Percentiles rank a stretch among this genome's conserved stretches.
Conservation (phyloP, 2,329 filamentous ascomycete genomes). For the Hymenoscyphus fraxineus region DNA sequence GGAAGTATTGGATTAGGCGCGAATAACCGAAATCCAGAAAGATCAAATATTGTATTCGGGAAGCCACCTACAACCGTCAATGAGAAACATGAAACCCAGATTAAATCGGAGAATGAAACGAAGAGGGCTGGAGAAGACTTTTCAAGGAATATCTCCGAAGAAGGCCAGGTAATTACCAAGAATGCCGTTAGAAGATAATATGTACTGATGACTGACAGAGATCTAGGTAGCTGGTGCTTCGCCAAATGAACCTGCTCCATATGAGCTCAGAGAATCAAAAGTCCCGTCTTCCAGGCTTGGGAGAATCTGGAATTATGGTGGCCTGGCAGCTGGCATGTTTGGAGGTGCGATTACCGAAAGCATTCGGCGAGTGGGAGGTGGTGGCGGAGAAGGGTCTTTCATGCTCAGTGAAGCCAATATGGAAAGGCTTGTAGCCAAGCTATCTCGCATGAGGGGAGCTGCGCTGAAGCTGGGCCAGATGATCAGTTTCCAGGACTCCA, state of each 20-base stretch:
- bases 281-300: conserved; percentile 86
- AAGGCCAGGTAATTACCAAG: conserved; percentile 15
- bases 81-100: conserved; percentile 19
- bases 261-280: conserved; percentile 80
- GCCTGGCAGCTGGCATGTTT: conserved; percentile 91
- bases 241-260: conserved; percentile 37
- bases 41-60: not conserved
- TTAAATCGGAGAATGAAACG: conserved; percentile 36
- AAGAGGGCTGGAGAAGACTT: conserved; percentile 45
- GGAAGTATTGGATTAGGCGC: conserved; percentile 29
- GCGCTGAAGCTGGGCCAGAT: conserved; percentile 97
- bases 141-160: conserved; percentile 38
- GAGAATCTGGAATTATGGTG: conserved; percentile 90
- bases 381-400: conserved; percentile 66
- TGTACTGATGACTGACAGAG: conserved; percentile 46
- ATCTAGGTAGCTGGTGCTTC: conserved; percentile 25
- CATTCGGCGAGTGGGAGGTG: conserved; percentile 73
- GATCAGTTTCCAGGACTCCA: conserved; percentile 96
- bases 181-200: conserved; percentile 19
- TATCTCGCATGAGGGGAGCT: conserved; percentile 94
- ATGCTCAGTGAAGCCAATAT: conserved; percentile 88
- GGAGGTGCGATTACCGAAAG: conserved; percentile 86
- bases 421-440: conserved; percentile 85
- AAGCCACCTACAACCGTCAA: not conserved
- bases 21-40: conserved; percentile 23